Percentiles rank a stretch among this genome's conserved stretches.
Conservation (phyloP, 768 basidiomycete genomes). For the Naganishia vaughanmartiniae region DNA sequence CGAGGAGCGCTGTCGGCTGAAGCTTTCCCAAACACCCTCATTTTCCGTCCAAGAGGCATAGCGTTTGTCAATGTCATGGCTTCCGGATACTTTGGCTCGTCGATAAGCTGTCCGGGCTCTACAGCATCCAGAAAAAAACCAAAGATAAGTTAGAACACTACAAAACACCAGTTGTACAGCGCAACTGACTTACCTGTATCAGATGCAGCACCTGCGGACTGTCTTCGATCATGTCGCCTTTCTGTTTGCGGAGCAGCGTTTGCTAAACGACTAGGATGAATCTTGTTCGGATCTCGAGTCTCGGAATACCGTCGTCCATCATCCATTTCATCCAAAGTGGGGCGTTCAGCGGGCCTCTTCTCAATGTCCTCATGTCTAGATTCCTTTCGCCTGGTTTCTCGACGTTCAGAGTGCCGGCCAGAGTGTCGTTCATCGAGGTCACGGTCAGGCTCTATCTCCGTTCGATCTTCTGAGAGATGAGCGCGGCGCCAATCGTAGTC, state of each 20-base stretch:
- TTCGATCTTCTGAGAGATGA: neutral
- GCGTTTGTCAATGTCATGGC: neutral
- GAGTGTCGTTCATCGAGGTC: neutral
- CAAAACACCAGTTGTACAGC: neutral
- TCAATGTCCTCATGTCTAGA: neutral
- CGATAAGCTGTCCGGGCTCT: neutral
- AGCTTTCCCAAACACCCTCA: neutral
- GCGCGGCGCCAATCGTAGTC: neutral
- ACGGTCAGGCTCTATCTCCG: neutral
- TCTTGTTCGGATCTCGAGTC: neutral
- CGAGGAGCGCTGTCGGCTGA: neutral
- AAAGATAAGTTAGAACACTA: neutral
- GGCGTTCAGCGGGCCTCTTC: neutral
- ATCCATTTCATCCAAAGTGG: neutral
- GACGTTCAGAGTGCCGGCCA: conserved; percentile 4
- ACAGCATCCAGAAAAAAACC: neutral
- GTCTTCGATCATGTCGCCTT: neutral
- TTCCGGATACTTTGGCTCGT: neutral
- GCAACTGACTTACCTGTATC: neutral
- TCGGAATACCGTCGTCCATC: neutral
- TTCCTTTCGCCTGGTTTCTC: neutral
- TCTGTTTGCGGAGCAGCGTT: neutral
- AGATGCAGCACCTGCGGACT: neutral
- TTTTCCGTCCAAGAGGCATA: neutral
- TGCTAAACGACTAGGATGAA: neutral